Evolutionary conservation across 140 eudicot species (phyloP).

Genomic region (Stevia rebaudiana): DNA sequence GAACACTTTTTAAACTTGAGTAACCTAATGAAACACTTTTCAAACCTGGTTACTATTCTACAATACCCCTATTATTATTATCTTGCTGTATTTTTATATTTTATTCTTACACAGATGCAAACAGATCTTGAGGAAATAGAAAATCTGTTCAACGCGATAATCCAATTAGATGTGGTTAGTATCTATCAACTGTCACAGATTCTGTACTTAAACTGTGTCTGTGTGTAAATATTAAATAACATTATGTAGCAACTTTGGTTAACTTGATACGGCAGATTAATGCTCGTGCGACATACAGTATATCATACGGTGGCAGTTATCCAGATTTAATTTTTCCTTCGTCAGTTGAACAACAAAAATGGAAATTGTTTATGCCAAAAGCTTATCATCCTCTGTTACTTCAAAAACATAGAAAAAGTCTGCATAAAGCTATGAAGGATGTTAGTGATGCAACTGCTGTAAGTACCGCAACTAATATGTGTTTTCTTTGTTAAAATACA

Average conservation of each 20-base stretch:
- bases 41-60: too few species aligned
- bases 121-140: slow-evolving; percentile 57
- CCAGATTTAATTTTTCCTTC: slow-evolving; percentile 56
- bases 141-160: slow-evolving; percentile 39
- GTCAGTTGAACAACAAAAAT: slow-evolving; percentile 39
- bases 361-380: slow-evolving; percentile 78
- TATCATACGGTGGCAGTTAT: slow-evolving; percentile 68
- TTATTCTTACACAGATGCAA: slow-evolving; percentile 52
- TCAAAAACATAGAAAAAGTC: slow-evolving; percentile 52
- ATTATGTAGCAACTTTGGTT: slow-evolving; percentile 4
- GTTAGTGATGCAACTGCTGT: slow-evolving; percentile 68
- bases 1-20: too few species aligned
- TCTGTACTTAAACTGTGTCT: slow-evolving; percentile 9
- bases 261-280: slow-evolving; percentile 52
- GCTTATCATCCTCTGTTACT: slow-evolving; percentile 89
- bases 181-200: slow-evolving; percentile 1
- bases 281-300: slow-evolving; percentile 89
- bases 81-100: slow-evolving; percentile 7
- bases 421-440: slow-evolving; percentile 64
- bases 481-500: not conserved
- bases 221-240: slow-evolving; percentile 14
- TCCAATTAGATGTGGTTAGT: slow-evolving; percentile 75
- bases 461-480: slow-evolving; percentile 29
- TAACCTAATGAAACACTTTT: too few species aligned
- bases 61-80: too few species aligned